Base-by-base conservation (phyloP, 1,284 basidiomycete genomes). In the Irpex lacteus region DNA sequence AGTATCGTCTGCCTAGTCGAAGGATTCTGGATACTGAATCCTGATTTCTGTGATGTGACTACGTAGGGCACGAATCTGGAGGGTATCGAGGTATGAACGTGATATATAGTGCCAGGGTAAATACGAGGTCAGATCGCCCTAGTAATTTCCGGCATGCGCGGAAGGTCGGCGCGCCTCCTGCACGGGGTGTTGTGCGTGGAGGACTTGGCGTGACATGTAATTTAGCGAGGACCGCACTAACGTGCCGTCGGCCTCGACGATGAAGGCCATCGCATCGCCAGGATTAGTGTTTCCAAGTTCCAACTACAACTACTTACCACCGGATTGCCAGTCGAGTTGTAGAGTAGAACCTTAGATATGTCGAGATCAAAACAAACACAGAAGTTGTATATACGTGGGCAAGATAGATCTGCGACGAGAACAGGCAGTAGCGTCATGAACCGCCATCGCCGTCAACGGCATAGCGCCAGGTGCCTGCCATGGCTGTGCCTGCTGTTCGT, bases 61-160 rank as follows among this genome's bases (percentile, higher is more conserved):
- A 47, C 44, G 34, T 69, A 93, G 91, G 91, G 93, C 47, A 94
- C 91, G 15, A 94, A 92, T 74, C 74, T 92, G 67, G 92, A 95
- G 76, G 90, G 86, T 11, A 91, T 93, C 63, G 91, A 92, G 74
- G 81, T 93, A 13, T 92, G 50, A 53, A 34, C 32, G 32, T 34
- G 32, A 34, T 34, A 34, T 34, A 34, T 34, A 34, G 32, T 34
- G 32, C 32, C 32, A 34, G 32, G 32, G 32, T n/a, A 11, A 47
- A 47, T n/a, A n/a, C n/a, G n/a, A 47, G 11, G 40, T n/a, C 40
- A n/a, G 40, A n/a, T 13, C 13, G 11, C 40, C n/a, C 40, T 47
- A 47, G 13, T 47, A 47, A 47, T n/a, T 47, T 47, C 40, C 40
- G 40, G 40, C n/a, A 47, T 47, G 40, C 40, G 40, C 40, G 40